A percentile compares a stretch with the other conserved stretches of the same genome.
These are phyloP conservation scores for Paramecium biaurelia DNA, from an alignment of 73 alveolate species.

Conservation along the genomic window DNA sequence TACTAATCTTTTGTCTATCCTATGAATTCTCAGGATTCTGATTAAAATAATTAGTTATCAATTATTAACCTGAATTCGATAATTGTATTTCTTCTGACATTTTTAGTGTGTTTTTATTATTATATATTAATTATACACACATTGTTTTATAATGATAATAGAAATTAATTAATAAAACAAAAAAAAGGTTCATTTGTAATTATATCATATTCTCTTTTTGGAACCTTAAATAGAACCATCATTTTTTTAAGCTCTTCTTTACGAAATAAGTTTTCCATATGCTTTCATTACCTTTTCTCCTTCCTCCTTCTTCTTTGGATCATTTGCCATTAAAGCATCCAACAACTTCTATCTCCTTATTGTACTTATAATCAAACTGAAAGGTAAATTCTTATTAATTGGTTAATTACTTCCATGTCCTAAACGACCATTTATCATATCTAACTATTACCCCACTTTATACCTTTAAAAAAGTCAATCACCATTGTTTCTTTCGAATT, in stretches of 20 bases:
- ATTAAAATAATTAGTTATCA: neutral
- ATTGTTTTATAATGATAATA: neutral
- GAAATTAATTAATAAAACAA: neutral
- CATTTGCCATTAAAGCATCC: conserved; percentile 63
- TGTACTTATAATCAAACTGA: conserved; percentile 53
- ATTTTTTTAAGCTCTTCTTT: conserved; percentile 17
- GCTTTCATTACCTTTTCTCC: conserved; percentile 68
- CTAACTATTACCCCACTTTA: neutral
- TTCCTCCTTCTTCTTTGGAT: conserved; percentile 55
- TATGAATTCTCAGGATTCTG: conserved; percentile 9
- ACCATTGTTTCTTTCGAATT: conserved; percentile 70
- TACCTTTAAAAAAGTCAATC: conserved; percentile 80
- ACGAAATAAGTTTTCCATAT: conserved; percentile 49
- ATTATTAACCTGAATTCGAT: neutral
- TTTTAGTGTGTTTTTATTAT: conserved; percentile 7
- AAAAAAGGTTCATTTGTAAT: neutral
- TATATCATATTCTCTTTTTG: neutral
- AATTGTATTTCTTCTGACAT: conserved; percentile 35
- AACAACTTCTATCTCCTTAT: conserved; percentile 59
- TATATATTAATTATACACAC: neutral
- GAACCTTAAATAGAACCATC: conserved; percentile 14
- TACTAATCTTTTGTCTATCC: neutral
- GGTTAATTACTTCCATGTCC: conserved; percentile 64
- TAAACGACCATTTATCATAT: conserved; percentile 62
- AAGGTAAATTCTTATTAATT: conserved; percentile 55